Percentiles rank a stretch among this genome's conserved stretches.
Evolutionary conservation across 306 rosid species (phyloP).

Genomic region (Hylodesmum podocarpum): DNA sequence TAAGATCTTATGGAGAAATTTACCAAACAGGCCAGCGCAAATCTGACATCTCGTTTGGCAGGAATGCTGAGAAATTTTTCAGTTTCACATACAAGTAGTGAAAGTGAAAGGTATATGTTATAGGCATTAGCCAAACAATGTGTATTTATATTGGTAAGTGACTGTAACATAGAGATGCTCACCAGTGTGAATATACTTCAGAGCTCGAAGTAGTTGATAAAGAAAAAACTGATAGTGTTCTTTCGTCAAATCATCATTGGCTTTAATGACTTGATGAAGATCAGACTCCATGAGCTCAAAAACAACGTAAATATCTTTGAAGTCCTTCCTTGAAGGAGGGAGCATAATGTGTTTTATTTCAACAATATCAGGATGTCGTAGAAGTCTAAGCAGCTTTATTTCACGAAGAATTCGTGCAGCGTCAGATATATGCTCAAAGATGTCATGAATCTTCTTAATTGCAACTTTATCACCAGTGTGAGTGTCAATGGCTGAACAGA

Average conservation of each 20-base stretch:
- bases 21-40: no score
- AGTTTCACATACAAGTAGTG: background rate
- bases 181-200: constrained; percentile 96
- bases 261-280: constrained; percentile 98
- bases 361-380: constrained; percentile 93
- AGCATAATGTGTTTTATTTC: constrained; percentile 95
- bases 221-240: constrained; percentile 97
- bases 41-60: background rate
- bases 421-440: constrained; percentile 92
- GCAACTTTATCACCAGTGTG: constrained; percentile 86
- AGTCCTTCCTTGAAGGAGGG: constrained; percentile 93
- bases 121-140: background rate
- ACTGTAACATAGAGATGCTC: background rate
- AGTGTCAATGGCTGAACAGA: constrained; percentile 95
- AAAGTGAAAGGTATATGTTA: background rate
- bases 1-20: no score
- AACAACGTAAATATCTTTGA: constrained; percentile 92
- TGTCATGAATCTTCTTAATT: constrained; percentile 91
- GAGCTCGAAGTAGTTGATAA: constrained; percentile 91
- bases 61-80: background rate
- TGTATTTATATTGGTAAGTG: background rate
- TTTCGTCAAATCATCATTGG: constrained; percentile 86
- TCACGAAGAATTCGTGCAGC: constrained; percentile 99
- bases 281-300: constrained; percentile 99
- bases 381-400: constrained; percentile 95